Base-by-base conservation (phyloP, 805 yeast genomes). In the Lachancea cidri region DNA sequence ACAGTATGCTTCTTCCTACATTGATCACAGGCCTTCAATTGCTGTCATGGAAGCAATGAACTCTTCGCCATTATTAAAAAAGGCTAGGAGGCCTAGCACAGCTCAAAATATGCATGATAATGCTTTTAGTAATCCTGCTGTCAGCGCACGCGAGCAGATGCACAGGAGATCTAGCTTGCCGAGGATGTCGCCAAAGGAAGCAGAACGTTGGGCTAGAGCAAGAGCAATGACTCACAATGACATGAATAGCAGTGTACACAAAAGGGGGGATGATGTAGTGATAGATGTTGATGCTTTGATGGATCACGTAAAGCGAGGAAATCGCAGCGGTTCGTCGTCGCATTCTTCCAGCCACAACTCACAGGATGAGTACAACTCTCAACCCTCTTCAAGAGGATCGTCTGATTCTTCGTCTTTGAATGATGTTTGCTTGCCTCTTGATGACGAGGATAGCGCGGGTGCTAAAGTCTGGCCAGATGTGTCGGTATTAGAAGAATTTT, bases 341-440 rank as follows among this genome's bases (percentile, higher is more conserved):
- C 36, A 29, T 9, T 11, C 25, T 3, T 40, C 44, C 17, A 30
- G 34, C 2, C 24, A 30, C 30, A 25, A 30, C 20, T 54, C 54
- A 4, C 61, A 54, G 16, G 58, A 57, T 4, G 65, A 62, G 37
- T 60, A 65, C 31, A 64, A 65, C 29, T 70, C 74, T 3, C 65
- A 68, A 37, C 74, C 74, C 1, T 64, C 69, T 2, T 63, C 72
- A 1, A 60, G 70, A 46, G 55, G 68, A 27, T 55, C 66, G 5
- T 61, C 71, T 1, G 78, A 76, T 40, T 76, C 78, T 30, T 81
- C 95, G 0, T 85, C 96, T 1, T 65, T 91, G 44, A 89, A 83
- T 57, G 98, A 91, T 63, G 98, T 91, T 18, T 91, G 96, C 56
- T 79, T 87, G 60, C 96, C 95, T 0, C 70, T 88, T 29, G 88